Conservation (phyloP, 1,139 yeast genomes). For the Saccharomyces hybrid region DNA sequence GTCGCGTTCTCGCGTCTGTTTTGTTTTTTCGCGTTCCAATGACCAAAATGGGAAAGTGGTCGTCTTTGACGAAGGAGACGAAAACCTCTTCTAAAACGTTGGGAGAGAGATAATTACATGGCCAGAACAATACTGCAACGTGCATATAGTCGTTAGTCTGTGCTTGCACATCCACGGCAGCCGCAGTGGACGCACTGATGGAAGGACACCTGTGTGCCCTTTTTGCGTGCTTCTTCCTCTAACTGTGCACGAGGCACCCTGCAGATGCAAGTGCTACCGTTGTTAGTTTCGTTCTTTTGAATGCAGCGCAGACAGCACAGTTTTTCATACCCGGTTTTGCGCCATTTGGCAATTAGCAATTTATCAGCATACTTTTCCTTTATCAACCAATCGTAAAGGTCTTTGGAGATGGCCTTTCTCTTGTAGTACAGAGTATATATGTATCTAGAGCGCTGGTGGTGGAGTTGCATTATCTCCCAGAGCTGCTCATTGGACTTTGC, state of each 20-base stretch:
- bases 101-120: background rate
- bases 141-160: conserved; percentile 40
- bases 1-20: background rate
- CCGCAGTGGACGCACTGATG: conserved; percentile 81
- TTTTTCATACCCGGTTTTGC: conserved; percentile 81
- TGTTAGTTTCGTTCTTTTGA: conserved; percentile 52
- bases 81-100: background rate
- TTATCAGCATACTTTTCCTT: conserved; percentile 62
- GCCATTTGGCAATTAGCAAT: conserved; percentile 82
- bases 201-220: conserved; percentile 26
- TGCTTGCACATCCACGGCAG: conserved; percentile 79
- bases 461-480: conserved; percentile 67
- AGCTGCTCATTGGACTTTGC: conserved; percentile 42
- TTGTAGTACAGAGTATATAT: conserved; percentile 68
- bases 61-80: background rate
- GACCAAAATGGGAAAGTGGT: background rate
- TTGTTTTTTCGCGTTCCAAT: background rate
- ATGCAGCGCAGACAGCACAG: conserved; percentile 81
- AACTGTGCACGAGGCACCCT: conserved; percentile 64
- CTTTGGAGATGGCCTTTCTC: conserved; percentile 55
- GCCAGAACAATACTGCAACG: background rate
- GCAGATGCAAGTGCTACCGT: conserved; percentile 70
- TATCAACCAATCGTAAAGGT: conserved; percentile 71
- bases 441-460: conserved; percentile 72
- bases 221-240: conserved; percentile 32